These are phyloP conservation scores for Annona cherimola DNA, from an alignment of 164 flowering plant genomes.

Conservation along the genomic window DNA sequence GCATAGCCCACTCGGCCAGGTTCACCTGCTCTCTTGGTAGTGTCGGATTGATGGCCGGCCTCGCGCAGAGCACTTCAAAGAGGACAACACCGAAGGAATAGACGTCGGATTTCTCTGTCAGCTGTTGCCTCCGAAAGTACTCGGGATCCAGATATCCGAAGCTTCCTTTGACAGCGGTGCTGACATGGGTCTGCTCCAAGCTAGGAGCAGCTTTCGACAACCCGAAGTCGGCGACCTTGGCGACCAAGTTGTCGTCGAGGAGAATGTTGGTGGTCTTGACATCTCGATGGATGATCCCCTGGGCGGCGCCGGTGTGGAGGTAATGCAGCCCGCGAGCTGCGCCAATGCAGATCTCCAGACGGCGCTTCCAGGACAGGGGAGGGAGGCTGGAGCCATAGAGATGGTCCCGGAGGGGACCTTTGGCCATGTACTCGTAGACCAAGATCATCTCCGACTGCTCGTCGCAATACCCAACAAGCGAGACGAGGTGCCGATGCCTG, in stretches of 20 bases:
- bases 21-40: conserved; percentile 95
- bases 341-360: conserved; percentile 96
- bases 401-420: conserved; percentile 91
- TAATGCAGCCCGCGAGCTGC: conserved; percentile 92
- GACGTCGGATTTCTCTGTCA: conserved; percentile 91
- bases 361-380: conserved; percentile 74
- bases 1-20: conserved; percentile 94
- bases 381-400: conserved; percentile 81
- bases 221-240: conserved; percentile 95
- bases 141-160: conserved; percentile 95
- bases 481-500: conserved; percentile 90
- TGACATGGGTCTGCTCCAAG: conserved; percentile 89
- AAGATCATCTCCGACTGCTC: conserved; percentile 89
- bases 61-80: conserved; percentile 82
- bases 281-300: conserved; percentile 83
- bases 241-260: conserved; percentile 77
- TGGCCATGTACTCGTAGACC: conserved; percentile 93
- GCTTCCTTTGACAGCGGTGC: conserved; percentile 93
- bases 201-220: conserved; percentile 87
- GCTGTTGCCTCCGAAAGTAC: conserved; percentile 85
- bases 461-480: conserved; percentile 89
- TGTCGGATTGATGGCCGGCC: conserved; percentile 87
- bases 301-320: conserved; percentile 95
- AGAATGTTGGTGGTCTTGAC: conserved; percentile 92
- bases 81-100: conserved; percentile 92